Evolutionary conservation across 2,329 filamentous ascomycete species (phyloP), one percentile per base, ranked within the genome.

Genomic region (Trichoderma sp.): DNA sequence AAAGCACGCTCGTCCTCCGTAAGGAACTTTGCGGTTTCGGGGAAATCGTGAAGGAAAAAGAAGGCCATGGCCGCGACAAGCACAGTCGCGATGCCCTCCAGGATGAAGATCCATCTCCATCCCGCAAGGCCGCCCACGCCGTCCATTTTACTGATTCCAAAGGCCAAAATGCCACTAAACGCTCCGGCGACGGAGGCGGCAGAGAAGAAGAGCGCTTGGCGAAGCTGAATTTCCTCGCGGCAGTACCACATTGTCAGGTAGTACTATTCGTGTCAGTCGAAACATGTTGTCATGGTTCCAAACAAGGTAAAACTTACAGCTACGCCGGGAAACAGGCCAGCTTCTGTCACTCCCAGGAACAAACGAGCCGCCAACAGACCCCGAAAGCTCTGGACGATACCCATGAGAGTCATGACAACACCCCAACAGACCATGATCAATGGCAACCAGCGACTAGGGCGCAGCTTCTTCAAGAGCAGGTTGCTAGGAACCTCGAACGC

Each of bases 401-500:
- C 88, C 86, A 89, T 89, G 21, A 89, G 80, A 0, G 87, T 88
- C 86, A 89, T 86, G 21, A 87, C 85, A 2, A 84, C 29, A 2
- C 85, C 84, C 86, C 87, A 91, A 1, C 90, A 85, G 1, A 94
- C 83, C 91, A 97, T 95, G 79, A 96, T 96, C 6, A 88, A 84
- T 0, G 94, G 92, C 29, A 96, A 88, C 85, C 95, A 97, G 67
- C 94, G 84, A 53, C 91, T 93, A 0, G 94, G 94, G 0, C 92
- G 89, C 69, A 95, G 85, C 16, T 88, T 89, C 83, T 96, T 97
- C 74, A 97, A 89, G 8, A 96, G 84, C 14, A 96, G 83, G 79
- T 97, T 97, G 74, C 92, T 94, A n/a, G 94, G 86, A 0, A 93
- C 90, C 81, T 96, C 94, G 77, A 94, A 94, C 24, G 93, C 86